phyloP scores from a whole-genome alignment of 495 filamentous ascomycete genomes.

The Aspergillus carlsbadensis region DNA sequence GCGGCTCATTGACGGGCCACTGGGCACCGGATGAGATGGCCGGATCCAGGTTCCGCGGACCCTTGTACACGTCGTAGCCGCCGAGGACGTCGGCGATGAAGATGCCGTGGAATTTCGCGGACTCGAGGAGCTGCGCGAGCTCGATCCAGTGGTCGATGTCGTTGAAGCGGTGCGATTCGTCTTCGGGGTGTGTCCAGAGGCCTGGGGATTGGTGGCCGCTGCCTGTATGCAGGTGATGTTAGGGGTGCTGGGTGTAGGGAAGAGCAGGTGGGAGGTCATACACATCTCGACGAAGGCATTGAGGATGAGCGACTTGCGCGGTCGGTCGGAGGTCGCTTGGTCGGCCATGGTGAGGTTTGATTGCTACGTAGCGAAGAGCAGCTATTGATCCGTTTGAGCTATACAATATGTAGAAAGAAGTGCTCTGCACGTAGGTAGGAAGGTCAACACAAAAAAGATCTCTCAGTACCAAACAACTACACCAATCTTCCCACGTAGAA shows the following conservation, averaged over 20 bases:
- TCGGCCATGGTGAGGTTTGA: not conserved
- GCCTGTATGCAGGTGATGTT: no score
- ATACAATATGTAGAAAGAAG: no score
- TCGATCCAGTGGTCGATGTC: slow-evolving; percentile 51
- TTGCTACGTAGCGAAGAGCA: not conserved
- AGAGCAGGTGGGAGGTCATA: slow-evolving; percentile 16
- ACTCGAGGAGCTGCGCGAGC: slow-evolving; percentile 48
- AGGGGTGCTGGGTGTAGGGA: no score
- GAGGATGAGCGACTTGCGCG: slow-evolving; percentile 52
- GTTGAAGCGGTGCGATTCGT: slow-evolving; percentile 53
- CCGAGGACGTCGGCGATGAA: slow-evolving; percentile 57
- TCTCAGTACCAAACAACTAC: no score
- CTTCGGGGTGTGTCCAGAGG: slow-evolving; percentile 53
- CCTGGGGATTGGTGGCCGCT: slow-evolving; percentile 55
- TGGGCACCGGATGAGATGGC: slow-evolving; percentile 61
- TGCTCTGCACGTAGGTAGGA: no score
- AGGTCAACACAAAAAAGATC: no score
- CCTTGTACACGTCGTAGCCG: slow-evolving; percentile 67
- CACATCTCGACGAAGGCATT: slow-evolving; percentile 62
- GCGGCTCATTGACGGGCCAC: slow-evolving; percentile 62
- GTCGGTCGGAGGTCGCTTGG: not conserved
- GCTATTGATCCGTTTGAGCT: not conserved
- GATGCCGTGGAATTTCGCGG: slow-evolving; percentile 55
- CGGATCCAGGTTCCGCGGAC: slow-evolving; percentile 54
- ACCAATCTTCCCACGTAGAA: no score